Percentiles rank a stretch among this genome's conserved stretches.
Conservation (phyloP, 148 eudicot species). For the Rheum nobile region DNA sequence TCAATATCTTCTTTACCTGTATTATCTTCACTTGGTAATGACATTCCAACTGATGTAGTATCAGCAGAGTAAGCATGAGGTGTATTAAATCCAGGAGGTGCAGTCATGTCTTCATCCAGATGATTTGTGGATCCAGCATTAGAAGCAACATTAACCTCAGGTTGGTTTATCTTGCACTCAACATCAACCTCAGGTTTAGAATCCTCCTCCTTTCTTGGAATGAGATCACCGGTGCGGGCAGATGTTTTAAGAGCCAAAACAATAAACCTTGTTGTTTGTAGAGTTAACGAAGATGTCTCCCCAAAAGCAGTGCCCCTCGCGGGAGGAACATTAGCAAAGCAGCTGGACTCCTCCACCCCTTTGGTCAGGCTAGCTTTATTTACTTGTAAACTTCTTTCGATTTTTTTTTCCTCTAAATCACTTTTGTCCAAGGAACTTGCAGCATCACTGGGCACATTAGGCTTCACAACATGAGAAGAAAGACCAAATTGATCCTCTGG, state of each 20-base stretch:
- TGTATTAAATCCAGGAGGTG: conserved; percentile 38
- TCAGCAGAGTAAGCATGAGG: conserved; percentile 21
- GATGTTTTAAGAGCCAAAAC: conserved; percentile 32
- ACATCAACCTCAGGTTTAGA: conserved; percentile 2
- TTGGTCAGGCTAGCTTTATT: conserved; percentile 10
- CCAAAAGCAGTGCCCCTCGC: conserved; percentile 11
- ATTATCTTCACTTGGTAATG: conserved; percentile 9
- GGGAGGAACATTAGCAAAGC: conserved; percentile 21
- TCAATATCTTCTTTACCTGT: background rate
- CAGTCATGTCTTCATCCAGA: conserved; percentile 24
- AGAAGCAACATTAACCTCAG: conserved; percentile 1
- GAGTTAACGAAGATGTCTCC: conserved; percentile 6
- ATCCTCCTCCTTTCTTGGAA: conserved; percentile 5
- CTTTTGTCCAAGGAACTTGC: conserved; percentile 8
- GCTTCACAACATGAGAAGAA: conserved; percentile 6
- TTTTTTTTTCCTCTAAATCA: conserved; percentile 11
- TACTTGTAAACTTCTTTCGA: conserved; percentile 3
- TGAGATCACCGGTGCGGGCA: conserved; percentile 9
- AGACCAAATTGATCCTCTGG: conserved; percentile 5
- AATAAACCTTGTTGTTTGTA: conserved; percentile 24
- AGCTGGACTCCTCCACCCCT: background rate
- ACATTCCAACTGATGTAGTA: conserved; percentile 9
- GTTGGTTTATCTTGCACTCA: background rate
- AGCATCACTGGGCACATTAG: conserved; percentile 10
- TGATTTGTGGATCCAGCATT: conserved; percentile 12